phyloP scores from a whole-genome alignment of 257 asterid genomes.

The Orobanche coerulescens region DNA sequence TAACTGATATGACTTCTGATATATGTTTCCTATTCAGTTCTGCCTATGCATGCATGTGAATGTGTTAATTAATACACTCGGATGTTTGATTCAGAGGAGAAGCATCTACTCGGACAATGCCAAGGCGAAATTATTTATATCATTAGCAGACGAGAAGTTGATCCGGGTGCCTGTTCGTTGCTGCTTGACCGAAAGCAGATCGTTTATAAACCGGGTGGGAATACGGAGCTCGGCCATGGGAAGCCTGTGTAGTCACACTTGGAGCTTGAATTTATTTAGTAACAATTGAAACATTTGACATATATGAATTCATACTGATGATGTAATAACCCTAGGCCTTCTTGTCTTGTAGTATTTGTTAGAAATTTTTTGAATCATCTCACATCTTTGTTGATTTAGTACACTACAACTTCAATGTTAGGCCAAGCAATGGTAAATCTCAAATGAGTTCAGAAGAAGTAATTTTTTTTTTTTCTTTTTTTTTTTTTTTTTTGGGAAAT shows the following conservation, averaged over 20 bases:
- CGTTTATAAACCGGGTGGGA: constrained; percentile 11
- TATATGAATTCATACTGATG: constrained; percentile 18
- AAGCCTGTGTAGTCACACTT: background rate
- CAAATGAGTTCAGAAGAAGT: too few species aligned
- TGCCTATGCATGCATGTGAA: background rate
- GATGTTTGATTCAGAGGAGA: background rate
- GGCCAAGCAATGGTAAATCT: too few species aligned
- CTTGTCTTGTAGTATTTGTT: constrained; percentile 9
- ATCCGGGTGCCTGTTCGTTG: background rate
- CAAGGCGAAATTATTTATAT: background rate
- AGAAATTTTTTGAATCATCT: background rate
- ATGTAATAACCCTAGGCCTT: constrained; percentile 19
- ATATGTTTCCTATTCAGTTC: too few species aligned
- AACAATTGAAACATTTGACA: too few species aligned
- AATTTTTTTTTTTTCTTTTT: too few species aligned
- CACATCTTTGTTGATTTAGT: constrained; percentile 6
- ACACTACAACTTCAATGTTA: too few species aligned
- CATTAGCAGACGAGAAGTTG: background rate
- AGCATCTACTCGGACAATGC: background rate
- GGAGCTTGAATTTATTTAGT: background rate
- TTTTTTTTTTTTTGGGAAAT: too few species aligned
- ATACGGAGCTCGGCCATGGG: constrained; percentile 16
- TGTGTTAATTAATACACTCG: background rate
- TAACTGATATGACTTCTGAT: too few species aligned
- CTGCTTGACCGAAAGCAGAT: constrained; percentile 14